Percentiles rank a stretch among this genome's conserved stretches.
Conservation (phyloP, 192 early-diverging fungal species). For the Backusella westeae region DNA sequence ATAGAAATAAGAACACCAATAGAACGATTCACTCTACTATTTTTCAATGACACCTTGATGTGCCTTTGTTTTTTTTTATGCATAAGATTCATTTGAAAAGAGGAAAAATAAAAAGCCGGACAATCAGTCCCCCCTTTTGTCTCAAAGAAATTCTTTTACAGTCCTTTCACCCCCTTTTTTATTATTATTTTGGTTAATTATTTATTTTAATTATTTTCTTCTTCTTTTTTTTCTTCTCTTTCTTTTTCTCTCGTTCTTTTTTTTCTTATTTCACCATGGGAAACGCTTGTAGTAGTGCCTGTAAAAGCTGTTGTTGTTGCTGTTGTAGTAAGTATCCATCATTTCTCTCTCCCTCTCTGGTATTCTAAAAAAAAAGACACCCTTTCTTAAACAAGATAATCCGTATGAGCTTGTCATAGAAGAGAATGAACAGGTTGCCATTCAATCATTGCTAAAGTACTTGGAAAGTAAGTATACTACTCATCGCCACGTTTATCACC, state of each 20-base stretch:
- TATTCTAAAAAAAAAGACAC: constrained; percentile 21
- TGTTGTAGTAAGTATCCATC: constrained; percentile 1
- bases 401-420: constrained; percentile 62
- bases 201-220: neutral
- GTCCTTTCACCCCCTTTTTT: neutral
- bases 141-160: neutral
- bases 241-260: neutral
- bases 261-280: constrained; percentile 4
- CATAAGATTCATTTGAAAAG: neutral
- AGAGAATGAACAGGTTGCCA: constrained; percentile 65
- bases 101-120: neutral
- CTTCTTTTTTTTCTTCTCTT: neutral
- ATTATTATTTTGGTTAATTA: neutral
- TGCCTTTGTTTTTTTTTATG: too few relatives aligned
- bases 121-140: neutral
- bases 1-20: neutral
- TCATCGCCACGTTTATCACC: neutral
- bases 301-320: neutral
- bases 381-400: constrained; percentile 35
- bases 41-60: neutral
- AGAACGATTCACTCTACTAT: neutral
- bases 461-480: constrained; percentile 55
- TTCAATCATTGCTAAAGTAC: constrained; percentile 61
- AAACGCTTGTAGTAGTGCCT: constrained; percentile 8
- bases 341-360: neutral